These are phyloP conservation scores for Coprinopsis cinerea DNA, from an alignment of 768 basidiomycete species.

Conservation along the genomic window DNA sequence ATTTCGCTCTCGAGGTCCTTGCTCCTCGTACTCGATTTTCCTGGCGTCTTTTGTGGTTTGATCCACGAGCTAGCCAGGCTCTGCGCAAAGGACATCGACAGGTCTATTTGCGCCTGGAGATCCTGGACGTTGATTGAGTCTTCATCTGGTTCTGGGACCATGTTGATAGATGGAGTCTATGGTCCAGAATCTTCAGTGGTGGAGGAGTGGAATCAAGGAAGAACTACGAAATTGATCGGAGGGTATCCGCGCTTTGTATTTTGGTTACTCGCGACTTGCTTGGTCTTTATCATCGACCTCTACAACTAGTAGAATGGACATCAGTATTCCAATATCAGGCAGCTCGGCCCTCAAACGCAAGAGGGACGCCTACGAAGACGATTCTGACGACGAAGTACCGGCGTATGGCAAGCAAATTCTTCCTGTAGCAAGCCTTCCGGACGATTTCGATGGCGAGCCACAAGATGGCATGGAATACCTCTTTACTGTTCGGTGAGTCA, in stretches of 20 bases:
- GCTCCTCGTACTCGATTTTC: conserved; percentile 26
- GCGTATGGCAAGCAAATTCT: conserved; percentile 64
- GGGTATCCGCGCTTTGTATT: conserved; percentile 3
- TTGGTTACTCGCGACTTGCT: background rate
- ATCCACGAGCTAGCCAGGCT: conserved; percentile 76
- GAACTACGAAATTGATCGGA: conserved; percentile 2
- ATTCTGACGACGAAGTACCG: conserved; percentile 57
- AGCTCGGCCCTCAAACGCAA: conserved; percentile 46
- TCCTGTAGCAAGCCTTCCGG: conserved; percentile 77
- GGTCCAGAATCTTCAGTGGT: background rate
- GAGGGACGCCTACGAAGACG: conserved; percentile 31
- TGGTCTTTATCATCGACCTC: background rate
- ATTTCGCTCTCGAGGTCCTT: conserved; percentile 48
- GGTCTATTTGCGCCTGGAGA: conserved; percentile 77
- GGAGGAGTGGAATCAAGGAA: background rate
- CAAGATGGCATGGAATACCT: conserved; percentile 74
- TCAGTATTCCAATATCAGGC: background rate
- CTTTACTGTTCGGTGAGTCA: conserved; percentile 68
- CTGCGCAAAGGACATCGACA: conserved; percentile 73
- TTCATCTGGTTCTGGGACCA: conserved; percentile 31
- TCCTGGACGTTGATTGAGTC: conserved; percentile 60
- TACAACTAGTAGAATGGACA: background rate
- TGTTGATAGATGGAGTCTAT: conserved; percentile 4
- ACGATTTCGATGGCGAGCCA: conserved; percentile 58
- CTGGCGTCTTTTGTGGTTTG: conserved; percentile 42